Conservation (phyloP, 306 rosid species). For the Alnus rubra region DNA sequence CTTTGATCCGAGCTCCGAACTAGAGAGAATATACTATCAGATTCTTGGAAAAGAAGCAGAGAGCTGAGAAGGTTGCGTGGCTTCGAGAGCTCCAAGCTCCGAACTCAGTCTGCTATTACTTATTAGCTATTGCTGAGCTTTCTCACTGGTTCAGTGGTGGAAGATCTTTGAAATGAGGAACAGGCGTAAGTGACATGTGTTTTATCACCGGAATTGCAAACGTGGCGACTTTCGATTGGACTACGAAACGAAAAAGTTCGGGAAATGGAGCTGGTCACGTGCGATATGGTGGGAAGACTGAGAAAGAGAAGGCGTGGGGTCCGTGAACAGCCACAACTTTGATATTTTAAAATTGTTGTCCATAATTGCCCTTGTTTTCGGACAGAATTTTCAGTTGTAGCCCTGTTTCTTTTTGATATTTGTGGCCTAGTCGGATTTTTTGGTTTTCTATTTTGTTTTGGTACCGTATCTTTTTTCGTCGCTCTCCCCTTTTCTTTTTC, state of each 20-base stretch:
- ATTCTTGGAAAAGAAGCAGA: constrained; percentile 14
- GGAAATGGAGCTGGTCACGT: constrained; percentile 35
- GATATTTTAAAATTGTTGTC: constrained; percentile 20
- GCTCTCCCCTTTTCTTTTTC: no score
- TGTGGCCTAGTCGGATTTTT: neutral
- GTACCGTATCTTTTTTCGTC: neutral
- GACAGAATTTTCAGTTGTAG: constrained; percentile 11
- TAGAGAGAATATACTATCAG: constrained; percentile 27
- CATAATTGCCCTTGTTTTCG: neutral
- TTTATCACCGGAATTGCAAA: constrained; percentile 2
- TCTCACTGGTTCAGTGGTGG: neutral
- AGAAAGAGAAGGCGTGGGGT: constrained; percentile 16
- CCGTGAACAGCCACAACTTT: constrained; percentile 22
- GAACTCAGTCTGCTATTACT: constrained; percentile 7
- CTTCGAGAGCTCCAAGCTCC: neutral
- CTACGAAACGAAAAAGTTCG: neutral
- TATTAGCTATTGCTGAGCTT: constrained; percentile 23
- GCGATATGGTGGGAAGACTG: constrained; percentile 22
- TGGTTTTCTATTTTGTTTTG: neutral
- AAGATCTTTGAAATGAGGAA: neutral
- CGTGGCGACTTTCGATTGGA: constrained; percentile 25
- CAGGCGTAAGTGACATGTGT: constrained; percentile 26
- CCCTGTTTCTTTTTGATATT: neutral
- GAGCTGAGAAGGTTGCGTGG: constrained; percentile 9
- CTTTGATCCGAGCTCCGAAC: constrained; percentile 7